Base-by-base conservation (phyloP, 2,329 filamentous ascomycete genomes). In the Colletotrichum liaoningense region DNA sequence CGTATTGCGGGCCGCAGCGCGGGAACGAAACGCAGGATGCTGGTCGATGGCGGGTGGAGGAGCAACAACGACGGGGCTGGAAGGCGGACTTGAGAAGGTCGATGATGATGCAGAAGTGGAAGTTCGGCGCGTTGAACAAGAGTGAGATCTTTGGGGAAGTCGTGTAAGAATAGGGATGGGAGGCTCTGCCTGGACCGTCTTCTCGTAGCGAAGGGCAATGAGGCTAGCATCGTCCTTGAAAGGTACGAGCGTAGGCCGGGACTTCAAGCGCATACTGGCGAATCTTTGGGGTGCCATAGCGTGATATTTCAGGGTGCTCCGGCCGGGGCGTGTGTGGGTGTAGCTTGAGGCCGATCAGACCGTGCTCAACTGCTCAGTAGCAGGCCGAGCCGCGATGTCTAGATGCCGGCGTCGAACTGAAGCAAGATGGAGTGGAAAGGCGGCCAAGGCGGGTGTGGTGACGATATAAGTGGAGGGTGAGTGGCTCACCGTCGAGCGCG, bases 191-290 rank as follows among this genome's bases (percentile, higher is more conserved):
- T 88, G 86, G 63, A 87, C 82, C 46, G 88, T 90, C 80, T 91
- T 87, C 78, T 92, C 90, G 82, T 92, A 92, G 71, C 89, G 88
- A 68, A 92, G 78, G 60, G 86, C 86, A 72, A 91, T 84, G 76
- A 91, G 80, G 75, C 80, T 82, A 55, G 84, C 81, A 76, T 89
- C 88, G 77, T 88, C 86, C 73, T 85, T 83, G 77, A 89, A 85
- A 81, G 77, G 69, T 75, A 75, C 77, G 74, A 81, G 78, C 70
- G 80, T 76, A 24, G 85, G 79, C 74, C 82, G 81, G 75, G 79
- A 81, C 77, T 80, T 86, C 75, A 83, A 80, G 76, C 87, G 85
- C 78, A 84, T 79, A 76, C 83, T 87, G 71, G 82, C 78, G 75
- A 84, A 82, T 75, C 82, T 85, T 60, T 82, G 80, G 67, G 84